Conservation (phyloP, 2,329 filamentous ascomycete species). For the Aureobasidium sp. region DNA sequence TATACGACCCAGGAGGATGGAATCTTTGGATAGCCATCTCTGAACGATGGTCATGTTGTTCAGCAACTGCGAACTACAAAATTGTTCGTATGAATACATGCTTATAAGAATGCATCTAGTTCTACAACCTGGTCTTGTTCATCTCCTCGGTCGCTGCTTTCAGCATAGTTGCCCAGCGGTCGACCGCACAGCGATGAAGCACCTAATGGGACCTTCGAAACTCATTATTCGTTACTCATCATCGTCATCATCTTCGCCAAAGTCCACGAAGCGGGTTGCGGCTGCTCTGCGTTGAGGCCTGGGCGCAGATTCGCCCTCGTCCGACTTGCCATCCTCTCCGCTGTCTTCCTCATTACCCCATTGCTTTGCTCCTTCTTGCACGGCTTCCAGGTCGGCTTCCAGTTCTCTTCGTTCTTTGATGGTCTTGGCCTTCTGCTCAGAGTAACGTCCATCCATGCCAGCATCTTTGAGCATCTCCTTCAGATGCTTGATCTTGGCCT, state of each 20-base stretch:
- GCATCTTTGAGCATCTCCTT: constrained; percentile 69
- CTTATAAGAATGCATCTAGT: constrained; percentile 47
- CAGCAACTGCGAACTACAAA: neutral
- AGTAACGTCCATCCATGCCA: constrained; percentile 87
- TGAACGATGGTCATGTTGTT: neutral
- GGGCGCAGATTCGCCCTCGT: constrained; percentile 18
- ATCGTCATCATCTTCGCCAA: constrained; percentile 31
- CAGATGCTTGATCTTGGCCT: constrained; percentile 76
- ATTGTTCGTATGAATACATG: neutral
- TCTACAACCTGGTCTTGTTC: constrained; percentile 95
- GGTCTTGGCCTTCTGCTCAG: constrained; percentile 70
- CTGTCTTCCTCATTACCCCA: constrained; percentile 54
- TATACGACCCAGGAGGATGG: too few species aligned
- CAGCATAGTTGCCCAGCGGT: constrained; percentile 83
- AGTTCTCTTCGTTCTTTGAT: constrained; percentile 87
- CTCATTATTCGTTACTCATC: constrained; percentile 21
- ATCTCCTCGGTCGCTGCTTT: constrained; percentile 95
- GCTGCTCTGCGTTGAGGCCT: constrained; percentile 20
- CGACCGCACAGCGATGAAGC: constrained; percentile 42
- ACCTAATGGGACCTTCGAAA: too few species aligned
- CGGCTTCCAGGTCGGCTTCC: constrained; percentile 72
- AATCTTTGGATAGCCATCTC: neutral
- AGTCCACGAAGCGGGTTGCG: constrained; percentile 30
- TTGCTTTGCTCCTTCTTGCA: constrained; percentile 69
- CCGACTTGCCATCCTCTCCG: constrained; percentile 23